Evolutionary conservation across 106 monocot species (phyloP), one percentile per base, ranked within the genome.

Genomic region (Dendrobium huoshanense): DNA sequence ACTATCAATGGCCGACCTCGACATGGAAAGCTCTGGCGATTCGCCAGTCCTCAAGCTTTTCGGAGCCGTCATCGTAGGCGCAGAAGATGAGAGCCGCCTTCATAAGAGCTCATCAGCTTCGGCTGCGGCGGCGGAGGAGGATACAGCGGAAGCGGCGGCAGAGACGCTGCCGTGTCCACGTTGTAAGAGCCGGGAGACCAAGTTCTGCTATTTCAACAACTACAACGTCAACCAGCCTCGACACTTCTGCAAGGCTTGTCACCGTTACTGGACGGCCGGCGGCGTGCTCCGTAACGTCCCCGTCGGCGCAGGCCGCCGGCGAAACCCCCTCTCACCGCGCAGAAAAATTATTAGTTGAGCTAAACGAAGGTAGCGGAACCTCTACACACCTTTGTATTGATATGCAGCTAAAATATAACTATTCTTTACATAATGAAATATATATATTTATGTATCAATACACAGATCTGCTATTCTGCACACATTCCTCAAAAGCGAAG

Each of bases 231-330:
- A 86, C 67, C 90, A 88, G 77, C 90, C 90, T 25, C 79, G 90
- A 24, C 88, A 91, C 84, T 88, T 91, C 84, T 91, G 91, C 85
- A 83, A 81, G 75, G 41, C 88, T 33, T 91, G 91, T 82, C 88
- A 79, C 80, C 88, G 91, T 55, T 91, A 91, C 78, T 91, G 91
- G 88, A 91, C 91, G 20, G 88, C 88, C 51, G 91, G 91, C 65
- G 91, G 91, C 41, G 72, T 84, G 3, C 84, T 88, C 75, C 86
- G 91, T 37, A 88, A 86, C 67, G 88, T 91, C 19, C 86, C 91
- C 9, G 55, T 84, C 65, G 91, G 74, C 41, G 74, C 74, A 43
- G 43, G 42, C 17, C 74, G 74, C 42, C 74, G 74, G 41, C 41
- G 74, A 24, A 41, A 74, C 20, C 74, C 27, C 8, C 74, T 74